These are phyloP conservation scores for Meripilus lineatus DNA, from an alignment of 1,284 basidiomycete genomes.

Conservation along the genomic window DNA sequence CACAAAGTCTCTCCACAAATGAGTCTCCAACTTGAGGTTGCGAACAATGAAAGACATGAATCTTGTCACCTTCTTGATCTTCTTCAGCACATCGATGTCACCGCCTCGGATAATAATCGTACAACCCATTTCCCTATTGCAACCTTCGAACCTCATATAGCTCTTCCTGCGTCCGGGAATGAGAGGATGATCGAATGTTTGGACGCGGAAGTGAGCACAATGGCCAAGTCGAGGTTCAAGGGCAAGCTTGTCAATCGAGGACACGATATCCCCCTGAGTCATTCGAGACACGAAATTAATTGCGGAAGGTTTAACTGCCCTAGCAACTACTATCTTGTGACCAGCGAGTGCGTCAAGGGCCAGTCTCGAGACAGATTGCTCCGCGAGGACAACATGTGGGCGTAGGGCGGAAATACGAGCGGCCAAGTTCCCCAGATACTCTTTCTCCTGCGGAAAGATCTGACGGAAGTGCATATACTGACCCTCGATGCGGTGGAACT, in stretches of 20 bases:
- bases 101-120: slow-evolving; percentile 94
- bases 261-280: slow-evolving; percentile 93
- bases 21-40: slow-evolving; percentile 91
- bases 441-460: slow-evolving; percentile 90
- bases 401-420: slow-evolving; percentile 86
- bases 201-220: slow-evolving; percentile 83
- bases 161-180: slow-evolving; percentile 93
- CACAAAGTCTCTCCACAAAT: slow-evolving; percentile 91
- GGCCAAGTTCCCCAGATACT: slow-evolving; percentile 88
- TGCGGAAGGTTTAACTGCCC: slow-evolving; percentile 85
- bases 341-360: slow-evolving; percentile 88
- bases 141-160: slow-evolving; percentile 97
- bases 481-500: slow-evolving; percentile 91
- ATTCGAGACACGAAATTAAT: slow-evolving; percentile 88
- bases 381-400: slow-evolving; percentile 91
- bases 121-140: slow-evolving; percentile 87
- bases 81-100: slow-evolving; percentile 71
- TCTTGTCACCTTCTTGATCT: slow-evolving; percentile 89
- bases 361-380: slow-evolving; percentile 88
- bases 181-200: slow-evolving; percentile 91
- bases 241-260: slow-evolving; percentile 92
- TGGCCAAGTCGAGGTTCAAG: slow-evolving; percentile 89
- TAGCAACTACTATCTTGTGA: slow-evolving; percentile 87
- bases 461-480: slow-evolving; percentile 95
- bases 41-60: slow-evolving; percentile 90